Evolutionary conservation across 805 yeast species (phyloP).

Genomic region (Helenozyma baotianmanensis): DNA sequence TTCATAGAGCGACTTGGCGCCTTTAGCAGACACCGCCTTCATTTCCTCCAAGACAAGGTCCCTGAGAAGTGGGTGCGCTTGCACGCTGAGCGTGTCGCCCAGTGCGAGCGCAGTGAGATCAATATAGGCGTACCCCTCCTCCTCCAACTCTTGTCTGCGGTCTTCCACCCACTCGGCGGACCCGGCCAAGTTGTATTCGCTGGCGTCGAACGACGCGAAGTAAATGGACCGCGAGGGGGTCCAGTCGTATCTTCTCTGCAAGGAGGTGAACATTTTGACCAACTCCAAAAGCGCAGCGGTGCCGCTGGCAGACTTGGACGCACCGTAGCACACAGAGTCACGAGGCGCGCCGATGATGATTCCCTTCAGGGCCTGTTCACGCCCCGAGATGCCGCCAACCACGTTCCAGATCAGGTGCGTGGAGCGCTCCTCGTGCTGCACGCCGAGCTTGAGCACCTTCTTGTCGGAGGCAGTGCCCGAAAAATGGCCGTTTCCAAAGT

Average conservation of each 20-base stretch:
- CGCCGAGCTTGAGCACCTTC: conserved; percentile 21
- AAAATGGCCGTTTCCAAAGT: conserved; percentile 23
- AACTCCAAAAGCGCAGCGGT: conserved; percentile 69
- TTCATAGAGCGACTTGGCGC: conserved; percentile 21
- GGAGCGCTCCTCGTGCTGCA: conserved; percentile 40
- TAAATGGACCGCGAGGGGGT: conserved; percentile 75
- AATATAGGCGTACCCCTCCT: conserved; percentile 64
- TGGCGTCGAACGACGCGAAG: conserved; percentile 81
- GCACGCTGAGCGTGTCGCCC: conserved; percentile 49
- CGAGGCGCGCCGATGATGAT: conserved; percentile 79
- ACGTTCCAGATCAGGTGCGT: conserved; percentile 75
- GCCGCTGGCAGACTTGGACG: conserved; percentile 67
- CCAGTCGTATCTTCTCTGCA: conserved; percentile 70
- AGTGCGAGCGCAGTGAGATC: conserved; percentile 68
- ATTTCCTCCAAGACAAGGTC: conserved; percentile 43
- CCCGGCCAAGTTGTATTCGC: conserved; percentile 79
- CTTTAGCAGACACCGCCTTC: conserved; percentile 16
- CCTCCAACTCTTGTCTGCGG: conserved; percentile 46
- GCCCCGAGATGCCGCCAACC: conserved; percentile 70
- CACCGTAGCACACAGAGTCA: conserved; percentile 75
- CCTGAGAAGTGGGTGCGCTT: conserved; percentile 63
- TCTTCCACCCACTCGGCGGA: conserved; percentile 71
- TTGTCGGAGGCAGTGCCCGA: conserved; percentile 23
- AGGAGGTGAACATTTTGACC: conserved; percentile 58
- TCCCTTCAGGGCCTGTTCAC: conserved; percentile 72